Evolutionary conservation across 768 basidiomycete species (phyloP).

Genomic region (Russula griseocarnosa): DNA sequence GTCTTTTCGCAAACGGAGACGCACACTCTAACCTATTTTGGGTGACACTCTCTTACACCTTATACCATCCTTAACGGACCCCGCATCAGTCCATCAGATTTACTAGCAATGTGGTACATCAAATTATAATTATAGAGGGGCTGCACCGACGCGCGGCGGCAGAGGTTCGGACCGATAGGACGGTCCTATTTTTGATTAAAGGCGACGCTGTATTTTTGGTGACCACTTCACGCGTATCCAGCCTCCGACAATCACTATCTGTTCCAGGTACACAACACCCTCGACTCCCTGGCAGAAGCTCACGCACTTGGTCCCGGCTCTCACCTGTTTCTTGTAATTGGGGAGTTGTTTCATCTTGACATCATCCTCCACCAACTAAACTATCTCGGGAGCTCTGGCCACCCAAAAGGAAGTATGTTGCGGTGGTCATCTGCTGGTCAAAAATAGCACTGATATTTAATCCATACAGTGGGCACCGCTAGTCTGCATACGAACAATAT

Average conservation of each 20-base stretch:
- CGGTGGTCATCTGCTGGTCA: neutral
- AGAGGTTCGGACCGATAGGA: too few relatives aligned
- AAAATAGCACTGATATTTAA: neutral
- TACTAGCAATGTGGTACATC: too few relatives aligned
- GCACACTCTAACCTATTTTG: neutral
- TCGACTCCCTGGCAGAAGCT: neutral
- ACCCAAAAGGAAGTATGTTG: neutral
- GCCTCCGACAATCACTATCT: too few relatives aligned
- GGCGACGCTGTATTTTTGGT: too few relatives aligned
- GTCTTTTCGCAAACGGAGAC: too few relatives aligned
- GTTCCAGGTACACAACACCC: neutral
- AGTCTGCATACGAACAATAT: neutral
- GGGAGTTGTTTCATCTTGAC: neutral
- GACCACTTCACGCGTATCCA: too few relatives aligned
- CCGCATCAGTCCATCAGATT: neutral
- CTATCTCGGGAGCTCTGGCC: neutral
- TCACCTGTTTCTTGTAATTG: neutral
- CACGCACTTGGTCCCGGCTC: neutral
- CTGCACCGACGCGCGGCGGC: too few relatives aligned
- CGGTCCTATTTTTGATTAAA: too few relatives aligned
- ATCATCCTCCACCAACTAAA: too few relatives aligned
- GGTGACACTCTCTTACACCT: neutral
- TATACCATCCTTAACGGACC: neutral
- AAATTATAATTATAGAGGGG: neutral
- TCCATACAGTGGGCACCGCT: neutral